Evolutionary conservation across 768 basidiomycete species (phyloP).

Genomic region (Suillus lakei): DNA sequence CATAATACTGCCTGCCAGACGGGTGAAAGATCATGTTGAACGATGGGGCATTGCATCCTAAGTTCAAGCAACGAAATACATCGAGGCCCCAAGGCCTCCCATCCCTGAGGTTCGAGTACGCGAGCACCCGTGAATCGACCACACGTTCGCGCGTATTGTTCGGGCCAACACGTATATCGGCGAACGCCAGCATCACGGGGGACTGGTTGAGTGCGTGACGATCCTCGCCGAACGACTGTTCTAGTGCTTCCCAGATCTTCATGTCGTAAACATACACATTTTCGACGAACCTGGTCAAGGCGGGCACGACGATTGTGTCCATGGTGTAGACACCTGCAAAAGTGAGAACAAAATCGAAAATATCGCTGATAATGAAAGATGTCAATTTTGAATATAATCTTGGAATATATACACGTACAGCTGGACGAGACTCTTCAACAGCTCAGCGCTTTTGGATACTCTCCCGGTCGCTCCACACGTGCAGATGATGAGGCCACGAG

Average conservation of each 20-base stretch:
- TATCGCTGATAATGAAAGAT: neutral
- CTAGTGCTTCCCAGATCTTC: neutral
- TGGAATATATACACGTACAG: neutral
- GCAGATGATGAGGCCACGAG: neutral
- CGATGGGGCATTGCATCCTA: neutral
- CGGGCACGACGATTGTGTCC: neutral
- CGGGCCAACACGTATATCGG: too few relatives aligned
- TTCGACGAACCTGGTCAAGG: neutral
- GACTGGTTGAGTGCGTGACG: too few relatives aligned
- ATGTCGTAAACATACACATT: constrained; percentile 9
- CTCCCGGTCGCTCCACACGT: neutral
- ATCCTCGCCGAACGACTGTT: too few relatives aligned
- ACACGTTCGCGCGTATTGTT: too few relatives aligned
- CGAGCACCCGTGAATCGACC: neutral
- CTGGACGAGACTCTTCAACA: too few relatives aligned
- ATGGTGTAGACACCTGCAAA: neutral
- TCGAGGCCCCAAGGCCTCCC: constrained; percentile 5
- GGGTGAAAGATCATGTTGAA: neutral
- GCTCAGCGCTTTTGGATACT: too few relatives aligned
- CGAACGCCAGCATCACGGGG: too few relatives aligned
- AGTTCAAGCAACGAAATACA: neutral
- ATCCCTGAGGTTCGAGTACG: neutral
- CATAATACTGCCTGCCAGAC: neutral
- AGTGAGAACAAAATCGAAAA: constrained; percentile 4
- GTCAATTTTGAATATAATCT: too few relatives aligned